These are phyloP conservation scores for Haberlea rhodopensis DNA, from an alignment of 257 asterid species.

Conservation along the genomic window DNA sequence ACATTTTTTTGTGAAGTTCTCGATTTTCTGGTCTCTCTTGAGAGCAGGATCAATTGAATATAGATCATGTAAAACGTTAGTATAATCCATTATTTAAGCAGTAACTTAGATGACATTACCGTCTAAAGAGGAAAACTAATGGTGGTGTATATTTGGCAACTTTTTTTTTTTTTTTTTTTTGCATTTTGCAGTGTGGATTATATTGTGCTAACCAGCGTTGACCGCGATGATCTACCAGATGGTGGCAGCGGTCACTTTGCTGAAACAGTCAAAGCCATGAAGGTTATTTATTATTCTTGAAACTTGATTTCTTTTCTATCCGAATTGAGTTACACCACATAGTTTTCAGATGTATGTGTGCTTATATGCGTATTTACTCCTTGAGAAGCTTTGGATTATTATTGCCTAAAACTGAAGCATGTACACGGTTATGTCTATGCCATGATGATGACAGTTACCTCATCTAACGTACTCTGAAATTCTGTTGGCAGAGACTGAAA, in stretches of 20 bases:
- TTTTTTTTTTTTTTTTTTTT: conserved; percentile 25
- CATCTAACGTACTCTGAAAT: conserved; percentile 27
- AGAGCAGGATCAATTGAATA: neutral
- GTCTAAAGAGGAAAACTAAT: conserved; percentile 1
- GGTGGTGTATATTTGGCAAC: conserved; percentile 16
- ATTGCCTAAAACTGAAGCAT: conserved; percentile 12
- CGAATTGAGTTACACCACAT: conserved; percentile 16
- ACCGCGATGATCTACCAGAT: conserved; percentile 92
- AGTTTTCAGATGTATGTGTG: conserved; percentile 3
- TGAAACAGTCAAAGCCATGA: conserved; percentile 86
- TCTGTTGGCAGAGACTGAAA: conserved; percentile 62
- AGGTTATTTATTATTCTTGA: conserved; percentile 43
- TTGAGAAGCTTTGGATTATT: conserved; percentile 2
- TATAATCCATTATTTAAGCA: neutral
- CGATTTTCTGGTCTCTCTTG: conserved; percentile 1
- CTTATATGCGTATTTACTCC: neutral
- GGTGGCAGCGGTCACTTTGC: conserved; percentile 98
- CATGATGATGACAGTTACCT: conserved; percentile 15
- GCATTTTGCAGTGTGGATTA: conserved; percentile 76
- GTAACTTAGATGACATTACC: conserved; percentile 1
- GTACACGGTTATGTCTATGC: conserved; percentile 5
- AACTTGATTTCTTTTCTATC: conserved; percentile 21
- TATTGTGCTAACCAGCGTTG: conserved; percentile 94
- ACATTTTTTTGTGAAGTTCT: neutral
- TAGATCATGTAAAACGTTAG: conserved; percentile 1